A percentile compares a stretch with the other conserved stretches of the same genome.
These are phyloP conservation scores for Glebionis coronaria DNA, from an alignment of 129 eudicot species.

Conservation along the genomic window DNA sequence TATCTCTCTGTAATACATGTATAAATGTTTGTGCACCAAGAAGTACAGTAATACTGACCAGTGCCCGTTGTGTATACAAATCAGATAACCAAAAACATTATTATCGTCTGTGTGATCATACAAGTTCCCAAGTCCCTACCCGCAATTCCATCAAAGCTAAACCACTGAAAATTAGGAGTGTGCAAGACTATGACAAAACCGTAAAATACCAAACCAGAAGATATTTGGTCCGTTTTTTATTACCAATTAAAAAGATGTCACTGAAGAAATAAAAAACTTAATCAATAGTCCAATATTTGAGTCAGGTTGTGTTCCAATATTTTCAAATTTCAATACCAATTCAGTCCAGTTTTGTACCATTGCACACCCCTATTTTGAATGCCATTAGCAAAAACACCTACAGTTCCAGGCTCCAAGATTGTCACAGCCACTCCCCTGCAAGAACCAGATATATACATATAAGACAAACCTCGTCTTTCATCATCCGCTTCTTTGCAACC, in stretches of 20 bases:
- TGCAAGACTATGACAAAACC: no score
- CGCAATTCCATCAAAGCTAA: no score
- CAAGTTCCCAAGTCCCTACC: no score
- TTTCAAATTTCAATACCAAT: no score
- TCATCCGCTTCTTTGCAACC: constrained; percentile 46
- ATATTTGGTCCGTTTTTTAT: no score
- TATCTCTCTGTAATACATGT: neutral
- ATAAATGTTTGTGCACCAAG: neutral
- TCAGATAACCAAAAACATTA: neutral
- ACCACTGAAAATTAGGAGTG: no score
- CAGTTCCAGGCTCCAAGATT: constrained; percentile 84
- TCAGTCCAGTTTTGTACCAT: no score
- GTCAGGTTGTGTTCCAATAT: no score
- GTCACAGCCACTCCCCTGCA: constrained; percentile 98
- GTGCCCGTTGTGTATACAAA: neutral
- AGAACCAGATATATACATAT: constrained; percentile 95
- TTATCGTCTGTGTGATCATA: neutral
- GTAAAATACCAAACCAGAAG: no score
- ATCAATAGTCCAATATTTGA: no score
- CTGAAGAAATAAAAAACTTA: no score
- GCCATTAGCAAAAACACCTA: constrained; percentile 75
- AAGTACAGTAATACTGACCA: neutral
- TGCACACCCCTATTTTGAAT: neutral
- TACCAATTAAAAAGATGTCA: no score
- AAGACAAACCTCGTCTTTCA: constrained; percentile 91